Conservation (phyloP, 805 yeast species). For the Peterozyma xylosa region DNA sequence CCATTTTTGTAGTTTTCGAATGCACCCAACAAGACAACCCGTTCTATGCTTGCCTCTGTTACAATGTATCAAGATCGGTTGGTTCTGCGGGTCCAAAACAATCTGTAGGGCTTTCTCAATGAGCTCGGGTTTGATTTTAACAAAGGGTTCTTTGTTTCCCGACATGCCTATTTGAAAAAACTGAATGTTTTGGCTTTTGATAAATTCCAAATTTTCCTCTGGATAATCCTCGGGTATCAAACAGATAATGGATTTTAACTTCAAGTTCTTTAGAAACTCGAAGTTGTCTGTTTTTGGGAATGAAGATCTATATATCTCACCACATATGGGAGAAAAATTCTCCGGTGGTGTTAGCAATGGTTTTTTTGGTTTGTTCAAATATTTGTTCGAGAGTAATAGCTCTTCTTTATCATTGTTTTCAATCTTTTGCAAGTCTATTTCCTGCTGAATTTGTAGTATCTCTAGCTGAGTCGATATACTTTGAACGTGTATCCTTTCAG, state of each 20-base stretch:
- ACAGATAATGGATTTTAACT: slow-evolving; percentile 70
- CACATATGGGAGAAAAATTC: slow-evolving; percentile 80
- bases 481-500: too few species aligned
- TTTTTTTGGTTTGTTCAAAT: background rate
- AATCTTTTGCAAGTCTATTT: too few species aligned
- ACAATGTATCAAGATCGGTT: slow-evolving; percentile 89
- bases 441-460: too few species aligned
- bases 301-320: slow-evolving; percentile 75
- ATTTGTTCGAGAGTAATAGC: background rate
- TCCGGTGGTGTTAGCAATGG: slow-evolving; percentile 62
- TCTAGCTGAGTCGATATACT: too few species aligned
- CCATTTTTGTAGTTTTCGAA: slow-evolving; percentile 87
- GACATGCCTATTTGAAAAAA: slow-evolving; percentile 87
- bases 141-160: slow-evolving; percentile 94
- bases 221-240: slow-evolving; percentile 93
- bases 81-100: slow-evolving; percentile 78
- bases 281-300: slow-evolving; percentile 87
- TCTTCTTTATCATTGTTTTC: background rate
- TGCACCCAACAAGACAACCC: slow-evolving; percentile 92
- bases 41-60: slow-evolving; percentile 96
- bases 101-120: slow-evolving; percentile 77
- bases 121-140: slow-evolving; percentile 55
- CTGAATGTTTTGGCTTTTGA: slow-evolving; percentile 51
- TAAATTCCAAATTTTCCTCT: slow-evolving; percentile 57
- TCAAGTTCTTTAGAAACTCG: slow-evolving; percentile 51